Conservation (phyloP, 192 early-diverging fungal species). For the Coemansia sp. region DNA sequence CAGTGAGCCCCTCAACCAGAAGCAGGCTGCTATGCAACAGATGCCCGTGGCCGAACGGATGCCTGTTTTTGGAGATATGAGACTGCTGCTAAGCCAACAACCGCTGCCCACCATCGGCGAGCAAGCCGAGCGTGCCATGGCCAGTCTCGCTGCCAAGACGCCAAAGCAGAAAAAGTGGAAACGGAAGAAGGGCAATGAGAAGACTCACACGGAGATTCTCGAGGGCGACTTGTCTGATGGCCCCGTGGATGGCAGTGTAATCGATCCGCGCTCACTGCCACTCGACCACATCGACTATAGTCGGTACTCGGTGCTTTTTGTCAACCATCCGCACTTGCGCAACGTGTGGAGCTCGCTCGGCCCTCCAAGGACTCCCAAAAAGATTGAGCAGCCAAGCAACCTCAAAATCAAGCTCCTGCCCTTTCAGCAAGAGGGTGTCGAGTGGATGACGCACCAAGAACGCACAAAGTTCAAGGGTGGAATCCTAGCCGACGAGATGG, state of each 20-base stretch:
- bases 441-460: slow-evolving; percentile 85
- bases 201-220: slow-evolving; percentile 17
- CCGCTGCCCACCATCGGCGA: not conserved
- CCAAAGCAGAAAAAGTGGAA: slow-evolving; percentile 4
- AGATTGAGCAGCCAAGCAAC: slow-evolving; percentile 62
- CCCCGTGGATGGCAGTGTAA: not conserved
- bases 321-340: slow-evolving; percentile 38
- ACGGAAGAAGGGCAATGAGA: slow-evolving; percentile 13
- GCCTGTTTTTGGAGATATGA: slow-evolving; percentile 42
- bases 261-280: slow-evolving; percentile 23
- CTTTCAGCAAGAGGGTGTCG: slow-evolving; percentile 84
- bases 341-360: slow-evolving; percentile 36
- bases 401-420: slow-evolving; percentile 78
- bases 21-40: not conserved
- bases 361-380: not conserved
- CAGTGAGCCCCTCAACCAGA: not conserved
- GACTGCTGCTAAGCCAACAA: slow-evolving; percentile 15
- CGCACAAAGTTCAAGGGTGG: slow-evolving; percentile 69
- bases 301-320: slow-evolving; percentile 25
- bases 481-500: slow-evolving; percentile 87
- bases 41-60: slow-evolving; percentile 26
- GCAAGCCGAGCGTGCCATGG: not conserved
- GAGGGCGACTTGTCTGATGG: slow-evolving; percentile 28
- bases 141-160: not conserved
- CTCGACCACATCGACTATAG: slow-evolving; percentile 41